Evolutionary conservation across 306 rosid species (phyloP), one percentile per base, ranked within the genome.

Genomic region (Urtica urens): DNA sequence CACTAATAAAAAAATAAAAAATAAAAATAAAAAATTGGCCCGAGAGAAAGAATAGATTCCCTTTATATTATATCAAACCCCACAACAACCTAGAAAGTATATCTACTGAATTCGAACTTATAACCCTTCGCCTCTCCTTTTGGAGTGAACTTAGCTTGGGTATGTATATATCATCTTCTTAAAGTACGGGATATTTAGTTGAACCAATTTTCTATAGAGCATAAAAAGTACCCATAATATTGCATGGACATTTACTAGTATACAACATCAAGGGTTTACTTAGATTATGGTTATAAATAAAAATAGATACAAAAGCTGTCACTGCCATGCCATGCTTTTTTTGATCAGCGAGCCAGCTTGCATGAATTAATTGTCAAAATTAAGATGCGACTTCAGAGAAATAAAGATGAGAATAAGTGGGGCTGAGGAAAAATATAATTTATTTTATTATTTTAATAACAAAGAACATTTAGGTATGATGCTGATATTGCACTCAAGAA

Each of bases 311-410:
- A 67, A 79, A 78, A 73, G 59, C 94, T 84, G 94, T 65, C 64
- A 75, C 41, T 29, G 52, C 72, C 86, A 51, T 72, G 73, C 74
- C 86, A 57, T 70, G 73, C 86, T 77, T 77, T n/a, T n/a, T 76
- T 67, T 25, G 55, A 53, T 75, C 35, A 51, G 26, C 40, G 21
- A 48, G 58, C 57, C 72, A 53, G 53, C 72, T 39, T 29, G 72
- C 62, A 59, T 58, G 37, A 25, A 34, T 43, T 30, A 33, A 35
- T 51, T 27, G 38, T 44, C 53, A 38, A 44, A 44, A 27, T 24
- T 27, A 43, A 62, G 23, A 18, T 17, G 10, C n/a, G 35, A 48
- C 15, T 12, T 14, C 29, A 20, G 6, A 44, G n/a, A 53, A 15
- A 40, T 11, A 35, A 15, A 34, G 12, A 42, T 0, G 14, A 22